Evolutionary conservation across 140 eudicot species (phyloP).

Genomic region (Erigeron philadelphicus): DNA sequence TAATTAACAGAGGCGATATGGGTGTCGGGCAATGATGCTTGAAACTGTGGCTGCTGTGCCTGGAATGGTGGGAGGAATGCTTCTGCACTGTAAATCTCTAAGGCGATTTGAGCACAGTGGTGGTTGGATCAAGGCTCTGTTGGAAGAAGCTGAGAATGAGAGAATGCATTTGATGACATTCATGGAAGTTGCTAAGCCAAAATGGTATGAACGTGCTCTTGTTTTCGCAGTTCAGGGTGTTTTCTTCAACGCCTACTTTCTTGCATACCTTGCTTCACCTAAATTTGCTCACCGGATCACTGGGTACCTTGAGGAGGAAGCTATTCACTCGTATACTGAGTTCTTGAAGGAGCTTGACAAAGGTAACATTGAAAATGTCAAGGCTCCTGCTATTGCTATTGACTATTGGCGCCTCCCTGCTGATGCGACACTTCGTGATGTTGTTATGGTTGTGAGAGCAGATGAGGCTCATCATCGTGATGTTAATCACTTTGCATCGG

Average conservation of each 20-base stretch:
- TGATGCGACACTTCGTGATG: conserved; percentile 76
- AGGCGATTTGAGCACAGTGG: conserved; percentile 93
- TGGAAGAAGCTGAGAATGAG: conserved; percentile 94
- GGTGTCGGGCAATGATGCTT: conserved; percentile 97
- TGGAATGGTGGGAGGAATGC: conserved; percentile 97
- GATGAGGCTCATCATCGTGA: conserved; percentile 99
- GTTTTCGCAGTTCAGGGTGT: conserved; percentile 88
- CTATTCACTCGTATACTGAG: conserved; percentile 90
- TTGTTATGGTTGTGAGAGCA: conserved; percentile 81
- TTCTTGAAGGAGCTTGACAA: conserved; percentile 84
- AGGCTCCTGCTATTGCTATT: conserved; percentile 93
- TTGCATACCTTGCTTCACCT: conserved; percentile 66
- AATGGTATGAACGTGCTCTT: conserved; percentile 88
- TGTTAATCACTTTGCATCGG: conserved; percentile 98
- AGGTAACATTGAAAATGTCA: conserved; percentile 74
- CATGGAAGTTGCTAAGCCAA: conserved; percentile 87
- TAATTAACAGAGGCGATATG: conserved; percentile 61
- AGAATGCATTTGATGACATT: conserved; percentile 96
- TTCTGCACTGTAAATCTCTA: conserved; percentile 84
- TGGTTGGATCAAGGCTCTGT: conserved; percentile 85
- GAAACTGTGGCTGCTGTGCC: conserved; percentile 98
- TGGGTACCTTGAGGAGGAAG: conserved; percentile 97
- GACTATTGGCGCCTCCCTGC: conserved; percentile 88
- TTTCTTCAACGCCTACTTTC: conserved; percentile 88
- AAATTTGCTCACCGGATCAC: conserved; percentile 78